Percentiles rank a stretch among this genome's conserved stretches.
Evolutionary conservation across 2,329 filamentous ascomycete species (phyloP).

Genomic region (Thielaviopsis punctulata): DNA sequence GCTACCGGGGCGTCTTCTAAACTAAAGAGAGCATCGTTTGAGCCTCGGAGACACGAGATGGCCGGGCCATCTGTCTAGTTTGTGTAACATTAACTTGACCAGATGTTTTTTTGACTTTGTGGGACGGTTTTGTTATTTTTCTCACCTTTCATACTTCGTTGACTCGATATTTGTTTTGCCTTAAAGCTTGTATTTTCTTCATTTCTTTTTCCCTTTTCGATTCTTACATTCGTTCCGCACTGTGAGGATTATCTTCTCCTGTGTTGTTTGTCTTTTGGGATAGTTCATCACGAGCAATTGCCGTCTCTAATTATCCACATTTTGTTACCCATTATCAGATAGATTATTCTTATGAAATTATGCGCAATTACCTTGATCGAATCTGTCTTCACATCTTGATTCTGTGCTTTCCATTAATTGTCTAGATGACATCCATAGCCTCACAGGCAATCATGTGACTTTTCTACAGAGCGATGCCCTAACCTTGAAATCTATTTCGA

Average conservation of each 20-base stretch:
- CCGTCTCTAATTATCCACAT: not conserved
- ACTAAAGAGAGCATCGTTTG: slow-evolving; percentile 21
- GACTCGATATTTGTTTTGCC: not conserved
- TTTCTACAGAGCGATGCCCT: not conserved
- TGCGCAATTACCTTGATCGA: not conserved
- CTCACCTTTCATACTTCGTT: not conserved
- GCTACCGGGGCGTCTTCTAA: slow-evolving; percentile 18
- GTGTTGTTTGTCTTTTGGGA: not conserved
- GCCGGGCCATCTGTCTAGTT: not conserved
- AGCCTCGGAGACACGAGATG: slow-evolving; percentile 21
- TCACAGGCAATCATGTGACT: not conserved
- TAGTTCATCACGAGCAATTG: no score
- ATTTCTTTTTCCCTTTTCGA: not conserved
- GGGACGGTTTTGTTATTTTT: not conserved
- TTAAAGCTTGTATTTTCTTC: not conserved
- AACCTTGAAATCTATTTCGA: not conserved
- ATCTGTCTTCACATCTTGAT: no score
- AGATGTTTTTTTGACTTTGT: not conserved
- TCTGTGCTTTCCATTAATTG: not conserved
- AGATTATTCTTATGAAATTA: not conserved
- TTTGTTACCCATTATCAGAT: not conserved
- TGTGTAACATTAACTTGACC: not conserved
- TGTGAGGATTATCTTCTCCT: not conserved
- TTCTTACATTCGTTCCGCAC: not conserved
- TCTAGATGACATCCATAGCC: no score